Evolutionary conservation across 805 yeast species (phyloP).

Genomic region (Yamadazyma paraphyllophila): DNA sequence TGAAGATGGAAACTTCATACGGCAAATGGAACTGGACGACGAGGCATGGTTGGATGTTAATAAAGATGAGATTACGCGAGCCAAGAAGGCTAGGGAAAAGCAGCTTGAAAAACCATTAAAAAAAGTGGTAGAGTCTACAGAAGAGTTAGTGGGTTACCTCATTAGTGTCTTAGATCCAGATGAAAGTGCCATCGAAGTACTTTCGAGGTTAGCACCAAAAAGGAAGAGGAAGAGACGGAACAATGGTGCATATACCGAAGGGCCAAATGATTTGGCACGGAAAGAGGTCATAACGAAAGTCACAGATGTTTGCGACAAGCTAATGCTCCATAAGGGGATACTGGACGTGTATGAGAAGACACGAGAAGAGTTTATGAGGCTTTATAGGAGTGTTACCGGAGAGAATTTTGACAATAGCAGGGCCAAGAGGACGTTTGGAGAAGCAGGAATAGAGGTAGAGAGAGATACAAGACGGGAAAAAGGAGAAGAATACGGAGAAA

Average conservation of each 20-base stretch:
- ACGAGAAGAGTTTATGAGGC: conserved; percentile 53
- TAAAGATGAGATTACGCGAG: conserved; percentile 25
- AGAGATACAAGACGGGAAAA: neutral
- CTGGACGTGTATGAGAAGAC: conserved; percentile 50
- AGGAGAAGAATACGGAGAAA: conserved; percentile 18
- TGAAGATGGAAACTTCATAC: conserved; percentile 55
- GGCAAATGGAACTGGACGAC: conserved; percentile 31
- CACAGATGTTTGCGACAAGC: conserved; percentile 48
- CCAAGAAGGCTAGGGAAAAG: conserved; percentile 44
- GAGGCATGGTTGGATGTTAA: conserved; percentile 20
- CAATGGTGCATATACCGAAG: conserved; percentile 4
- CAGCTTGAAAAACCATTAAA: conserved; percentile 13
- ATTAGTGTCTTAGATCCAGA: conserved; percentile 45
- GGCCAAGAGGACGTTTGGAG: conserved; percentile 16
- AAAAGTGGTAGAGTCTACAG: conserved; percentile 4
- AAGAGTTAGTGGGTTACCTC: neutral
- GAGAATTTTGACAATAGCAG: conserved; percentile 16
- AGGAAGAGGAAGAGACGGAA: conserved; percentile 13
- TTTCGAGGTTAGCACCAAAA: conserved; percentile 39
- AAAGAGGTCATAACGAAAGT: conserved; percentile 18
- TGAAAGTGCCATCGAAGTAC: conserved; percentile 58
- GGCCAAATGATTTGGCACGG: conserved; percentile 20
- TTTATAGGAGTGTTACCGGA: conserved; percentile 23
- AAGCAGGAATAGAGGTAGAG: neutral
- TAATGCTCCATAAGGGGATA: conserved; percentile 41